phyloP scores from a whole-genome alignment of 805 yeast species.

The Debaryomyces tyrocola region DNA sequence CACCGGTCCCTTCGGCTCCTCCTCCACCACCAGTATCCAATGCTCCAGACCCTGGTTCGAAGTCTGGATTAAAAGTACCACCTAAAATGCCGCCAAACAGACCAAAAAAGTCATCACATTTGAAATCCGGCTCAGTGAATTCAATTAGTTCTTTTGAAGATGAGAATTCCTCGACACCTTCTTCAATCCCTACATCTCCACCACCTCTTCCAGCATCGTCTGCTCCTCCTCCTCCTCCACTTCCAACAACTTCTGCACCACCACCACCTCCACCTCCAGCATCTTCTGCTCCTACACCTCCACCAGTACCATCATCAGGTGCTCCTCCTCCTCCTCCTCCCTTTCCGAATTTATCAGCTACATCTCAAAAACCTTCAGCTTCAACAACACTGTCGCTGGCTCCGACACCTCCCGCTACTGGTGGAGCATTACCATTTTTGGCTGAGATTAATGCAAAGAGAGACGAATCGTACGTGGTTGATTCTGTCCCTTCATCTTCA shows the following conservation, averaged over 20 bases:
- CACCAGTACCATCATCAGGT: conserved; percentile 11
- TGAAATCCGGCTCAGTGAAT: conserved; percentile 21
- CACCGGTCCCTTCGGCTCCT: conserved; percentile 13
- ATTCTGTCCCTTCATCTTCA: conserved; percentile 20
- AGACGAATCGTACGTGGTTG: conserved; percentile 52
- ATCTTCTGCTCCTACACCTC: conserved; percentile 9
- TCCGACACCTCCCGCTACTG: conserved; percentile 12
- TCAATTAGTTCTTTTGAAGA: conserved; percentile 17
- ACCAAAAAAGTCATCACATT: conserved; percentile 39
- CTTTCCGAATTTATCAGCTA: neutral
- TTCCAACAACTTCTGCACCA: conserved; percentile 12
- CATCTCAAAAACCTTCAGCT: conserved; percentile 6
- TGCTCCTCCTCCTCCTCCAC: conserved; percentile 3
- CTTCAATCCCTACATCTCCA: conserved; percentile 15
- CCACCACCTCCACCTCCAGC: conserved; percentile 18
- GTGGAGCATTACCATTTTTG: conserved; percentile 54
- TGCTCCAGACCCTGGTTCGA: conserved; percentile 4
- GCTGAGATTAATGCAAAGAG: conserved; percentile 59
- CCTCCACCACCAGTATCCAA: conserved; percentile 11
- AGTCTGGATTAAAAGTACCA: conserved; percentile 3
- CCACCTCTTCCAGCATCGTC: conserved; percentile 7
- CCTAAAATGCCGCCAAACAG: conserved; percentile 42
- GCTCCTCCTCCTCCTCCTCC: conserved; percentile 15
- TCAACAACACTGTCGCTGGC: conserved; percentile 17
- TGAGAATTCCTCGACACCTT: conserved; percentile 8